Evolutionary conservation across 2,329 filamentous ascomycete genomes (phyloP).

Genomic region (Sclerotinia minor): DNA sequence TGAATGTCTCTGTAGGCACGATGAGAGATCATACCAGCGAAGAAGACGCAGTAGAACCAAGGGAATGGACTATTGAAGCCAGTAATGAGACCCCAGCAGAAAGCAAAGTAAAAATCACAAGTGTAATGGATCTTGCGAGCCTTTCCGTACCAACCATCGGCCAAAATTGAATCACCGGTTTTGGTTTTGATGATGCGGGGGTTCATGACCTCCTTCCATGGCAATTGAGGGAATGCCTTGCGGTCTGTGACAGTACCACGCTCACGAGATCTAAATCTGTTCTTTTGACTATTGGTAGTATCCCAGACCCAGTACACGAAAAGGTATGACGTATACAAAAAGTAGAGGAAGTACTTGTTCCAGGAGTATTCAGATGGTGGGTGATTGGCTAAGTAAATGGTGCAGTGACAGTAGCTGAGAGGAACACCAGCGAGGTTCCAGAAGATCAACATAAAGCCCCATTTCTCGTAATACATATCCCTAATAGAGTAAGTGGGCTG

Average conservation of each 20-base stretch:
- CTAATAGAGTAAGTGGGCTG: slow-evolving; percentile 12
- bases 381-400: slow-evolving; percentile 84
- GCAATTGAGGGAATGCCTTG: slow-evolving; percentile 85
- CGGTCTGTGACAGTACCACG: slow-evolving; percentile 69
- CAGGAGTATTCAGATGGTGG: slow-evolving; percentile 71
- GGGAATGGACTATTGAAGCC: slow-evolving; percentile 81
- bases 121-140: slow-evolving; percentile 82
- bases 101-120: slow-evolving; percentile 75
- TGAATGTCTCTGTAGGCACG: slow-evolving; percentile 74
- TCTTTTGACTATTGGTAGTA: slow-evolving; percentile 90
- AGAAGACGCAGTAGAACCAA: slow-evolving; percentile 88
- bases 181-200: slow-evolving; percentile 74
- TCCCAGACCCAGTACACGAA: slow-evolving; percentile 92
- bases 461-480: slow-evolving; percentile 97
- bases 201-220: slow-evolving; percentile 80
- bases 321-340: slow-evolving; percentile 70
- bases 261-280: slow-evolving; percentile 81
- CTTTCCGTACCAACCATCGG: slow-evolving; percentile 82
- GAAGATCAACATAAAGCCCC: slow-evolving; percentile 96
- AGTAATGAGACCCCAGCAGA: slow-evolving; percentile 78
- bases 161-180: slow-evolving; percentile 73
- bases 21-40: slow-evolving; percentile 76
- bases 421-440: slow-evolving; percentile 92
- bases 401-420: slow-evolving; percentile 89
- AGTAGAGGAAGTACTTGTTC: slow-evolving; percentile 66